Conservation (phyloP, 164 flowering plant genomes). For the Nelumbo lutea region DNA sequence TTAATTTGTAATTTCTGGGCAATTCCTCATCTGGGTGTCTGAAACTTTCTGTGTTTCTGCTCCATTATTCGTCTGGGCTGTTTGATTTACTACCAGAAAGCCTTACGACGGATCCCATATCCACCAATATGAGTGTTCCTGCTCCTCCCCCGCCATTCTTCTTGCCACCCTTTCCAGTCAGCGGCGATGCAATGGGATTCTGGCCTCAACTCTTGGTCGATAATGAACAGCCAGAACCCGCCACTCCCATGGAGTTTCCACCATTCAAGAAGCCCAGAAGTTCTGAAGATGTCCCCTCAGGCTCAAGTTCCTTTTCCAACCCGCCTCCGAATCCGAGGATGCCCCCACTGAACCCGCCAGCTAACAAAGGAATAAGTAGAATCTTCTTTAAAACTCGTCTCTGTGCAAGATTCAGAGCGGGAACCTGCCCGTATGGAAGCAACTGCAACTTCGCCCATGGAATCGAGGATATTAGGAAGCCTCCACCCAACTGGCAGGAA, state of each 20-base stretch:
- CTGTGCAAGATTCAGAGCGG: conserved; percentile 55
- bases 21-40: not conserved
- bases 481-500: conserved; percentile 88
- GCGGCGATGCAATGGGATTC: conserved; percentile 22
- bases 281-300: conserved; percentile 29
- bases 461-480: conserved; percentile 58
- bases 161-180: conserved; percentile 16
- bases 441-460: conserved; percentile 91
- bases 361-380: conserved; percentile 39
- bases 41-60: not conserved
- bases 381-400: conserved; percentile 78
- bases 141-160: conserved; percentile 20
- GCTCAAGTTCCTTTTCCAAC: conserved; percentile 15
- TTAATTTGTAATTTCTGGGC: no score
- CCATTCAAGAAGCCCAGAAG: conserved; percentile 48
- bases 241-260: conserved; percentile 24
- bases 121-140: conserved; percentile 34
- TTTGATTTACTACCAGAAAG: not conserved
- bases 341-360: conserved; percentile 25
- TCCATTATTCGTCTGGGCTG: not conserved
- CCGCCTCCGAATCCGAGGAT: conserved; percentile 23
- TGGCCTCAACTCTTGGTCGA: conserved; percentile 34
- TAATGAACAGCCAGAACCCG: conserved; percentile 18
- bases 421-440: conserved; percentile 61
- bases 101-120: not conserved